These are phyloP conservation scores for Globisporangium emineosum DNA, from an alignment of 352 stramenopile genomes.

Conservation along the genomic window DNA sequence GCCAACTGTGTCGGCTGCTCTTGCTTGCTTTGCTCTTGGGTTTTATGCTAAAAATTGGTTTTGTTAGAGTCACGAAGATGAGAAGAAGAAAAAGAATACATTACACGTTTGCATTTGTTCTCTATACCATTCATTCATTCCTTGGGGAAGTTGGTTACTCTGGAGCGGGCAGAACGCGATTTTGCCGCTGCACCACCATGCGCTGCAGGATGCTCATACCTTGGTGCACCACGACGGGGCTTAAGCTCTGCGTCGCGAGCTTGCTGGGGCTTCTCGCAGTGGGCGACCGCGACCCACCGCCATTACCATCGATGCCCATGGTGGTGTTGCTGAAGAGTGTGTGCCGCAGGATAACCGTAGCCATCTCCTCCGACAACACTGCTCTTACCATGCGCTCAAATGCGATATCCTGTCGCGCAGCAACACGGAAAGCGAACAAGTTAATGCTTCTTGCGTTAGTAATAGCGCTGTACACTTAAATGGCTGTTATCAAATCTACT, in stretches of 20 bases:
- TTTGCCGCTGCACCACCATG: constrained; percentile 55
- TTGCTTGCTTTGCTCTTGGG: not conserved
- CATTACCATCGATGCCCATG: not conserved
- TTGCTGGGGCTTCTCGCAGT: constrained; percentile 10
- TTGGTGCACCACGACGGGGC: constrained; percentile 7
- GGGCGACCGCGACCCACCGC: not conserved
- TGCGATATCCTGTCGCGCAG: not conserved
- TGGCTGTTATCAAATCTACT: no score
- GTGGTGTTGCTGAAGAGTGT: not conserved
- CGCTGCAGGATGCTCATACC: constrained; percentile 48
- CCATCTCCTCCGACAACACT: constrained; percentile 5
- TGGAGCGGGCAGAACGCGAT: constrained; percentile 33
- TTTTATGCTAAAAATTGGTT: not conserved
- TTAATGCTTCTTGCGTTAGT: no score
- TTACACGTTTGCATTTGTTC: not conserved
- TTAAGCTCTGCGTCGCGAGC: not conserved
- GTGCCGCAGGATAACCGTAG: not conserved
- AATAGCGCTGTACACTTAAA: no score
- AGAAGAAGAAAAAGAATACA: not conserved
- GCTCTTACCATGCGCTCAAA: constrained; percentile 15
- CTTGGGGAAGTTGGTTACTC: not conserved
- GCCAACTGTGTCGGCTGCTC: not conserved
- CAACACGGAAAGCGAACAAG: not conserved
- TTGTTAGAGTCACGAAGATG: constrained; percentile 1
- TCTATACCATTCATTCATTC: not conserved